These are phyloP conservation scores for Colletotrichum sp. DNA, from an alignment of 2,329 filamentous ascomycete genomes.

Conservation along the genomic window DNA sequence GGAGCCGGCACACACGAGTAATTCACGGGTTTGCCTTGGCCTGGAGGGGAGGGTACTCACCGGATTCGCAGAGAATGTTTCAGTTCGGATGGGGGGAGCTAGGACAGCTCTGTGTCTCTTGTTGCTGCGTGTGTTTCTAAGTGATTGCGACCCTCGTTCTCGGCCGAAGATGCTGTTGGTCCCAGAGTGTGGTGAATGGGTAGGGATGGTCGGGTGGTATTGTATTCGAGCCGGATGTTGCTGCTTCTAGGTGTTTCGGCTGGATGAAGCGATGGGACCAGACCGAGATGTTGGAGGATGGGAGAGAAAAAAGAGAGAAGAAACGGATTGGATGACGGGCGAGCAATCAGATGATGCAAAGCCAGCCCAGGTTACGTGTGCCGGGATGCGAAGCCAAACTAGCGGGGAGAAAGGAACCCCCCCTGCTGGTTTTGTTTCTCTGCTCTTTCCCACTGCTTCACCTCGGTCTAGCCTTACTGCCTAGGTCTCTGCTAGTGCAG, in stretches of 20 bases:
- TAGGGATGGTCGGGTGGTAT: background rate
- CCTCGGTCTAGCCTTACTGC: background rate
- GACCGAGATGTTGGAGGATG: background rate
- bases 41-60: background rate
- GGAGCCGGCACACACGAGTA: background rate
- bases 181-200: background rate
- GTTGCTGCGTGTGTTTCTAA: constrained; percentile 2
- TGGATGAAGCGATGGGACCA: background rate
- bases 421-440: background rate
- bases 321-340: background rate
- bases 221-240: background rate
- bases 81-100: background rate
- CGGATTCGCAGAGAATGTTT: constrained; percentile 9
- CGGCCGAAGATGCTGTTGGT: background rate
- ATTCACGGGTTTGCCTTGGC: background rate
- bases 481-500: too few species aligned
- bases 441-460: background rate
- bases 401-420: background rate
- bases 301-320: background rate
- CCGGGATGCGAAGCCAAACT: constrained; percentile 7
- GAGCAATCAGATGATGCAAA: constrained; percentile 16
- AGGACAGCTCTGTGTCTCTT: background rate
- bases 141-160: background rate
- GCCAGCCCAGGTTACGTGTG: background rate
- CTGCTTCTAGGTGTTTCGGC: background rate